Conservation (phyloP, 2,329 filamentous ascomycete species). For the Hypoxylon sp. region DNA sequence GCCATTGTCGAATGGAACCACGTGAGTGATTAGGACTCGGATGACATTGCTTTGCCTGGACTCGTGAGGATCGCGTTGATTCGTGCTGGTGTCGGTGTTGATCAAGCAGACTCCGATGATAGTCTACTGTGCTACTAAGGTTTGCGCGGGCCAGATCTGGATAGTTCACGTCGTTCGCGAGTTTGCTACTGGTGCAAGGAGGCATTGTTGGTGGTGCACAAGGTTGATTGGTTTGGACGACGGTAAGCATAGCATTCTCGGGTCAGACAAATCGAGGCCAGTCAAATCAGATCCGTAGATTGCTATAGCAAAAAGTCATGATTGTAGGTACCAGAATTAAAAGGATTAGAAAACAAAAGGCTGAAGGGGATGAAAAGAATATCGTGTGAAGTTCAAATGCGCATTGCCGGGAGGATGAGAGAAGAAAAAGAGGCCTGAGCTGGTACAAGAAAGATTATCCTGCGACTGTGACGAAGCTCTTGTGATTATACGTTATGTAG, state of each 20-base stretch:
- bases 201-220: constrained; percentile 33
- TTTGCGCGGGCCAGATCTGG: constrained; percentile 34
- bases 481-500: constrained; percentile 2
- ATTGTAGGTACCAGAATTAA: constrained; percentile 4
- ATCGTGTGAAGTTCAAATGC: constrained; percentile 27
- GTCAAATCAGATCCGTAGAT: constrained; percentile 4
- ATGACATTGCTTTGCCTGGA: constrained; percentile 24
- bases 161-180: constrained; percentile 38
- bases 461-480: constrained; percentile 1
- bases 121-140: constrained; percentile 42
- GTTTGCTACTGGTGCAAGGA: constrained; percentile 28
- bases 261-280: constrained; percentile 9
- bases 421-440: neutral
- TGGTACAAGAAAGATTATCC: neutral
- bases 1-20: constrained; percentile 39
- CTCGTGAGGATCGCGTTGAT: constrained; percentile 10
- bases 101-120: constrained; percentile 46
- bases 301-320: constrained; percentile 17
- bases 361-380: constrained; percentile 6
- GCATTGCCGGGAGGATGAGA: constrained; percentile 31
- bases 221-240: constrained; percentile 20
- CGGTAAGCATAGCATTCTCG: constrained; percentile 26
- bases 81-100: constrained; percentile 39
- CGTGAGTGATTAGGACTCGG: constrained; percentile 28
- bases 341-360: constrained; percentile 14